These are phyloP conservation scores for Tulasnella sp. DNA, from an alignment of 768 basidiomycete species.

Conservation along the genomic window DNA sequence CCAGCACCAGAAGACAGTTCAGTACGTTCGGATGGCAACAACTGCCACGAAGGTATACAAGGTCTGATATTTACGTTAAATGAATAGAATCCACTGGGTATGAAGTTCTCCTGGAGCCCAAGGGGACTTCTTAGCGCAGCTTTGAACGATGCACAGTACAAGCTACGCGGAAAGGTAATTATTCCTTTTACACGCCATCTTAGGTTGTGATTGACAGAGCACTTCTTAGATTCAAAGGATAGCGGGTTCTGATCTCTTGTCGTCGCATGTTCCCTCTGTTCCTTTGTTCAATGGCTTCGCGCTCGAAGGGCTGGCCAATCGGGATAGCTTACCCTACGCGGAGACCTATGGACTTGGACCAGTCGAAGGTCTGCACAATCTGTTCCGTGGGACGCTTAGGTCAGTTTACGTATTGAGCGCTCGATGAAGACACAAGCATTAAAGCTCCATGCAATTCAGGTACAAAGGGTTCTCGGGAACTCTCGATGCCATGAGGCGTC, in stretches of 20 bases:
- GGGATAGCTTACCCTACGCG: constrained; percentile 66
- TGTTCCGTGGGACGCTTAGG: constrained; percentile 81
- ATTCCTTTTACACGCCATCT: background rate
- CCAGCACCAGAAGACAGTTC: constrained; percentile 57
- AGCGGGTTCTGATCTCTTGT: constrained; percentile 43
- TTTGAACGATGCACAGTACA: constrained; percentile 58
- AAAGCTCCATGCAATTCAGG: constrained; percentile 30
- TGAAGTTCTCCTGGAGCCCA: constrained; percentile 88
- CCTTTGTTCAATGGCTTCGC: constrained; percentile 50
- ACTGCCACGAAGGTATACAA: background rate
- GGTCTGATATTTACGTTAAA: background rate
- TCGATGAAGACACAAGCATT: background rate
- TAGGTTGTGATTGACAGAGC: background rate
- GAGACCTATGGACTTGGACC: constrained; percentile 48
- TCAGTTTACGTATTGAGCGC: constrained; percentile 24
- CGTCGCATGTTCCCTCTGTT: constrained; percentile 51
- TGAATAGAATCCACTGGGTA: constrained; percentile 58
- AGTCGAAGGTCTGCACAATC: constrained; percentile 40
- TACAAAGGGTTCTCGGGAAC: constrained; percentile 75
- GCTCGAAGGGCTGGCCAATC: constrained; percentile 79
- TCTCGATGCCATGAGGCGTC: constrained; percentile 57
- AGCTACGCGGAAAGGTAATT: constrained; percentile 46
- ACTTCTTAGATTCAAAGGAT: constrained; percentile 38
- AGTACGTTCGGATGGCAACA: constrained; percentile 12
- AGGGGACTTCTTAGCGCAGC: constrained; percentile 77